Percentiles rank a stretch among this genome's conserved stretches.
Evolutionary conservation across 371 early-diverging fungal genomes (phyloP).

Genomic region (Mucor sp.): DNA sequence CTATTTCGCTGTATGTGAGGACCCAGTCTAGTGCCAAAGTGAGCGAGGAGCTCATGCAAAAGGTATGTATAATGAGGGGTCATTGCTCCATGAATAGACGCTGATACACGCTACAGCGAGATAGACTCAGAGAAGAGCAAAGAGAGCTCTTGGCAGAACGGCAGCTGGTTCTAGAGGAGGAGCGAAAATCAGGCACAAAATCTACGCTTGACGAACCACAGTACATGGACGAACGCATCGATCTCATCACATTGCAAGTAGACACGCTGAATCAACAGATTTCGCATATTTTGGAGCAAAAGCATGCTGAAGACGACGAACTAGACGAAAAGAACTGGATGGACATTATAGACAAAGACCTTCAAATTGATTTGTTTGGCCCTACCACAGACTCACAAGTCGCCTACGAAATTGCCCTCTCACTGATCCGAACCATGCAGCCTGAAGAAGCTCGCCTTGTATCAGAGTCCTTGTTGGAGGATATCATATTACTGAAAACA

Average conservation of each 20-base stretch:
- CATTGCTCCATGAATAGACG: too few species aligned
- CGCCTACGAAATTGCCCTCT: constrained; percentile 35
- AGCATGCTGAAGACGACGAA: not conserved
- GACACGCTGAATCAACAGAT: constrained; percentile 29
- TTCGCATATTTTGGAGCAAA: not conserved
- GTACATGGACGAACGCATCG: constrained; percentile 85
- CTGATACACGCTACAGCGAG: constrained; percentile 27
- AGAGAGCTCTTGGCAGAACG: constrained; percentile 68
- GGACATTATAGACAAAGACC: constrained; percentile 15
- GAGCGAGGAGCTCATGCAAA: constrained; percentile 16
- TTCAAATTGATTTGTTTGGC: constrained; percentile 5
- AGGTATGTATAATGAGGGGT: too few species aligned
- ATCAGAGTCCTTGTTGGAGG: constrained; percentile 35
- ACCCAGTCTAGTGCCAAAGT: not conserved
- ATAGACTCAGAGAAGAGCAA: constrained; percentile 64
- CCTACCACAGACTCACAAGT: constrained; percentile 21
- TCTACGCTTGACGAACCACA: constrained; percentile 40
- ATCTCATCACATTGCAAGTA: constrained; percentile 31
- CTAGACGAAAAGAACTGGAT: constrained; percentile 19
- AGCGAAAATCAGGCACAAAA: constrained; percentile 37
- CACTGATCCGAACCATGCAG: constrained; percentile 32
- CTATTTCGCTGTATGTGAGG: constrained; percentile 19
- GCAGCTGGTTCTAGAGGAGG: constrained; percentile 57
- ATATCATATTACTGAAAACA: constrained; percentile 29
- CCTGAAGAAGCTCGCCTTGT: constrained; percentile 34